phyloP scores from a whole-genome alignment of 2,329 filamentous ascomycete species.

The Aspergillus ibericus region DNA sequence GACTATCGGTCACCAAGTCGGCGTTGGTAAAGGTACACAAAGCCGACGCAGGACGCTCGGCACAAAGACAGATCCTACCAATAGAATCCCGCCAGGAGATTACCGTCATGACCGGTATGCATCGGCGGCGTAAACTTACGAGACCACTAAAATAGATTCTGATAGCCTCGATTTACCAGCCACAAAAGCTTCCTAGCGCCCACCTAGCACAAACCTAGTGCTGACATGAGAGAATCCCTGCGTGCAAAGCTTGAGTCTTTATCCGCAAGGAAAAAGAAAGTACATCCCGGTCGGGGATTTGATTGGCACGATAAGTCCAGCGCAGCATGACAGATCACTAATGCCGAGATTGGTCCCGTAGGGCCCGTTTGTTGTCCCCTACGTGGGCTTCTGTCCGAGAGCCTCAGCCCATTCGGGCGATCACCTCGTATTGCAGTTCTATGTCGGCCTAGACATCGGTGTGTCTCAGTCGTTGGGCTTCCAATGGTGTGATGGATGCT shows the following conservation, averaged over 20 bases:
- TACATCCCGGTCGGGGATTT: background rate
- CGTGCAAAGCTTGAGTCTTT: background rate
- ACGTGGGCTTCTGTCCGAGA: background rate
- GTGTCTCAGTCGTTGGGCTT: background rate
- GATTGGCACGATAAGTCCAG: background rate
- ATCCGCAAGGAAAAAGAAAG: background rate
- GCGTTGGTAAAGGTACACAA: background rate
- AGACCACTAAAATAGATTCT: background rate
- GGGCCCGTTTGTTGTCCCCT: background rate
- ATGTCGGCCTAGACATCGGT: background rate
- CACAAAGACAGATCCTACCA: background rate
- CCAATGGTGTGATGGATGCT: background rate
- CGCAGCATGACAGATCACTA: conserved; percentile 5
- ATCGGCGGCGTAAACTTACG: too few relatives aligned
- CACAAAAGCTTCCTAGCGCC: background rate
- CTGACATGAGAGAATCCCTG: background rate
- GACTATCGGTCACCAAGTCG: background rate
- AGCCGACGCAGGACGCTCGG: background rate
- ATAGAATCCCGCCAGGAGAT: background rate
- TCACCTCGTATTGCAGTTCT: conserved; percentile 1
- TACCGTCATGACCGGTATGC: background rate
- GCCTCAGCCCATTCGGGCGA: background rate
- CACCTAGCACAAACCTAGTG: background rate
- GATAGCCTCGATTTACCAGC: background rate
- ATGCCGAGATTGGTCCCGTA: background rate